Evolutionary conservation across 495 filamentous ascomycete species (phyloP).

Genomic region (Penicillium longicatenatum): DNA sequence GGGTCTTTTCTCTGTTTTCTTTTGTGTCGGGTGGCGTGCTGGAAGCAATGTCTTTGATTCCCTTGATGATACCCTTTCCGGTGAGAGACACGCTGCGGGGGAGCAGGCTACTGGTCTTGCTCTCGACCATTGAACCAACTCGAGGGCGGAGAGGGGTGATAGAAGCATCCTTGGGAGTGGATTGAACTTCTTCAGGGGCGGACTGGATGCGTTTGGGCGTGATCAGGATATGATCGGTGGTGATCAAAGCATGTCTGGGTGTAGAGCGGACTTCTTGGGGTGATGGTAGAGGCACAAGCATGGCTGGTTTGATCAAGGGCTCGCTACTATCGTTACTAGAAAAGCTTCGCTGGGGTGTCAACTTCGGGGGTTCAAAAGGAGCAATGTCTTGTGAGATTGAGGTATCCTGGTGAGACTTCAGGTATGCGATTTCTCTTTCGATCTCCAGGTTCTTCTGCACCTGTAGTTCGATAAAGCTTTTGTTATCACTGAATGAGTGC

Average conservation of each 20-base stretch:
- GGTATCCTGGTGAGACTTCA: constrained; percentile 5
- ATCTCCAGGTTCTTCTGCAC: constrained; percentile 12
- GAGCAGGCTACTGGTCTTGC: not conserved
- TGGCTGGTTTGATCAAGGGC: constrained; percentile 7
- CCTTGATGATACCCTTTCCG: constrained; percentile 12
- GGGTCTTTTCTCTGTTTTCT: constrained; percentile 4
- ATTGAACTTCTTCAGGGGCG: not conserved
- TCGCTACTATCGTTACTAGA: constrained; percentile 8
- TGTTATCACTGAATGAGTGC: not conserved
- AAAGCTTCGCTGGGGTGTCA: not conserved
- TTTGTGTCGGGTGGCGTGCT: not conserved
- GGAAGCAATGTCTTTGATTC: not conserved
- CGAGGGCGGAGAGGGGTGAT: not conserved
- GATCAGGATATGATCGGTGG: too few relatives aligned
- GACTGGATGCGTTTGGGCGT: not conserved
- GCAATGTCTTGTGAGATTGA: not conserved
- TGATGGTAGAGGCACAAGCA: not conserved
- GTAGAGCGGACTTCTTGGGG: not conserved
- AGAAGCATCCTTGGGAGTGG: not conserved
- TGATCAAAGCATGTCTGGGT: not conserved
- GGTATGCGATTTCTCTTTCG: constrained; percentile 8
- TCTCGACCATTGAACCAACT: not conserved
- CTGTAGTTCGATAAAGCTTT: constrained; percentile 13
- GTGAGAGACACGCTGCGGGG: constrained; percentile 15
- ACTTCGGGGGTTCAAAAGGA: not conserved